Conservation (phyloP, 148 eudicot genomes). For the Rheum nobile region DNA sequence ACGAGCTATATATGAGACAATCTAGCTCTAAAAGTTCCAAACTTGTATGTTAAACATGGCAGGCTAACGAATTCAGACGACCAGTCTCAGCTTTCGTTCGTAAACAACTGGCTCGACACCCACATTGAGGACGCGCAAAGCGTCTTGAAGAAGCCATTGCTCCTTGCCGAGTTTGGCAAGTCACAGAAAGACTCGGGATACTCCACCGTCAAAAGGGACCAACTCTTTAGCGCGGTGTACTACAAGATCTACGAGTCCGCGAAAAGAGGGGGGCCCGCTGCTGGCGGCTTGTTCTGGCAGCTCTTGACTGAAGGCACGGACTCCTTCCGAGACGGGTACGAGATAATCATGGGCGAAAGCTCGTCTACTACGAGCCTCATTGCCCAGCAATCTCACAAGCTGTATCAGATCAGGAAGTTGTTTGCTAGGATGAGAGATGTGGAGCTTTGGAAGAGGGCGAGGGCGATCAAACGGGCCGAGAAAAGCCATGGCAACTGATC, state of each 20-base stretch:
- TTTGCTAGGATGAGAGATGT: slow-evolving; percentile 48
- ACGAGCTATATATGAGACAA: too few species aligned
- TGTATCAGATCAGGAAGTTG: slow-evolving; percentile 40
- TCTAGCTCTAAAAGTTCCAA: background rate
- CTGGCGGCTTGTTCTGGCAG: slow-evolving; percentile 88
- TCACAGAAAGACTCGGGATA: slow-evolving; percentile 60
- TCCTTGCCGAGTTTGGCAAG: slow-evolving; percentile 79
- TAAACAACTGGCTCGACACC: slow-evolving; percentile 57
- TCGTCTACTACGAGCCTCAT: slow-evolving; percentile 58
- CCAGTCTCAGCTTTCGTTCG: slow-evolving; percentile 44
- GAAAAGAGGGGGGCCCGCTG: slow-evolving; percentile 63
- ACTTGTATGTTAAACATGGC: background rate
- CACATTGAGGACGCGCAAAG: slow-evolving; percentile 65
- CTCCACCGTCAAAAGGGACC: slow-evolving; percentile 46
- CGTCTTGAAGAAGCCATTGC: slow-evolving; percentile 54
- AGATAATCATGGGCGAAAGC: slow-evolving; percentile 40
- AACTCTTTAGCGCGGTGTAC: slow-evolving; percentile 37
- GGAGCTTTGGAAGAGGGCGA: slow-evolving; percentile 53
- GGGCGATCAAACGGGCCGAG: slow-evolving; percentile 31
- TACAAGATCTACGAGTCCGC: slow-evolving; percentile 56
- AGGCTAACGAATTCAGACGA: slow-evolving; percentile 59
- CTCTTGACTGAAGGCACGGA: slow-evolving; percentile 59
- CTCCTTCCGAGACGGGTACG: slow-evolving; percentile 59
- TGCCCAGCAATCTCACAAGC: slow-evolving; percentile 52
- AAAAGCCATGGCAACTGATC: slow-evolving; percentile 27